Evolutionary conservation across 352 stramenopile genomes (phyloP), one percentile per base, ranked within the genome.

Genomic region (Globisporangium ultimum): DNA sequence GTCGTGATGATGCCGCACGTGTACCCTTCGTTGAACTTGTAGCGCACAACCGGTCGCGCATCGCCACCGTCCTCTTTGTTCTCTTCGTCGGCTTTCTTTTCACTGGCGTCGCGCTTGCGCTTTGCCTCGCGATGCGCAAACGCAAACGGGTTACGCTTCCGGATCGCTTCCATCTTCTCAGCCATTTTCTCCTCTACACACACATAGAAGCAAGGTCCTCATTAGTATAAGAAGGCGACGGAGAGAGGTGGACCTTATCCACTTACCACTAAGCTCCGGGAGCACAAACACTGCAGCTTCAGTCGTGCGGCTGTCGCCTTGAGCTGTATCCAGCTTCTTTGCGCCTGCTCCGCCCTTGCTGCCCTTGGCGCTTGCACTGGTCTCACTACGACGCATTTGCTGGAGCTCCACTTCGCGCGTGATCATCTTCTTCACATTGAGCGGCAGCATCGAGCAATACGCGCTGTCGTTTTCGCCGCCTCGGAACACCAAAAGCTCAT

Each of bases 21-120:
- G 70, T 93, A 95, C 42, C 89, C 89, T 74, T 97, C 86, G 53
- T 97, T 94, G 58, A 91, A 96, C 63, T 93, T 91, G 71, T 90
- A 97, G 28, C 78, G 80, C 55, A 97, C 80, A 24, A 72, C 62
- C 2, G 68, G 63, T n/a, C 83, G 68, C 12, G 56, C 41, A 45
- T 74, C 58, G 13, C 34, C 57, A 36, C 53, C 41, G 34, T 42
- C 64, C 28, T 58, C 34, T 9, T 63, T 55, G 18, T 56, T 58
- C 18, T 56, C 56, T 45, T 75, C 62, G 18, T 74, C 64, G 53
- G 75, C 64, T 41, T 76, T 59, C 42, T 86, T 74, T n/a, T 71
- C 68, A 22, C 70, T 70, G 45, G 50, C 59, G 36, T 84, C 71
- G 28, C 79, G 83, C 65, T 91, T 93, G 49, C 83, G 75, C 55